These are phyloP conservation scores for Thozetella sp. DNA, from an alignment of 495 filamentous ascomycete species.

Conservation along the genomic window DNA sequence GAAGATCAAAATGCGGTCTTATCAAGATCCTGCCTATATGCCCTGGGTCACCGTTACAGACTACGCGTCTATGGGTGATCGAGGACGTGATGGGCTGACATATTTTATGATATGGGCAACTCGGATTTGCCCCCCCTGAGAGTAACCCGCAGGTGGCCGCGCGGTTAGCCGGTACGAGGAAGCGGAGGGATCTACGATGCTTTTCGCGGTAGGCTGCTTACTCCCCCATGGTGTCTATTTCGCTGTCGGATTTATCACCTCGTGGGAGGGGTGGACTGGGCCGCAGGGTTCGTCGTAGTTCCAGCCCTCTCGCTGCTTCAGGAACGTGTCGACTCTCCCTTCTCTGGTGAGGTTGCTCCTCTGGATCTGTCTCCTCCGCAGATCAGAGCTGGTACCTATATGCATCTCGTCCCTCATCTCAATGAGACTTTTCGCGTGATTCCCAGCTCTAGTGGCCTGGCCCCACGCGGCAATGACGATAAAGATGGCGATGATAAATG, in stretches of 20 bases:
- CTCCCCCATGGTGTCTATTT: too few species aligned
- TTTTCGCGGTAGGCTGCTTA: too few species aligned
- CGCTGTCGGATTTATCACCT: background rate
- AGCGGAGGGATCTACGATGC: background rate
- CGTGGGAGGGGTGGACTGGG: background rate
- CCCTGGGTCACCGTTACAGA: background rate
- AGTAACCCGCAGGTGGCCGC: background rate
- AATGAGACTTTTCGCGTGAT: slow-evolving; percentile 55
- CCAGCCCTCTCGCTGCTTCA: slow-evolving; percentile 63
- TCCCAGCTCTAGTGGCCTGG: slow-evolving; percentile 68
- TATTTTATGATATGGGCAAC: background rate
- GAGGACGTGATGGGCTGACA: background rate
- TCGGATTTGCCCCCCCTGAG: background rate
- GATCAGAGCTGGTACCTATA: slow-evolving; percentile 59
- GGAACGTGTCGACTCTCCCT: slow-evolving; percentile 71
- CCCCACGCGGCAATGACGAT: slow-evolving; percentile 65
- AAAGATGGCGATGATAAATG: slow-evolving; percentile 65
- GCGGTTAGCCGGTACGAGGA: background rate
- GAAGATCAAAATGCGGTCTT: slow-evolving; percentile 8
- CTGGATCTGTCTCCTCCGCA: slow-evolving; percentile 57
- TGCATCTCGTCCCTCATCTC: slow-evolving; percentile 65
- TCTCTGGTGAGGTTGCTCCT: slow-evolving; percentile 53
- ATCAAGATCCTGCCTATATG: slow-evolving; percentile 3
- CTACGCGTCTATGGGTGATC: background rate
- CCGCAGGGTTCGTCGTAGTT: slow-evolving; percentile 13